Percentiles rank a stretch among this genome's conserved stretches.
These are phyloP conservation scores for Sarocladiaceae sp. DNA, from an alignment of 2,329 filamentous ascomycete genomes.

Conservation along the genomic window DNA sequence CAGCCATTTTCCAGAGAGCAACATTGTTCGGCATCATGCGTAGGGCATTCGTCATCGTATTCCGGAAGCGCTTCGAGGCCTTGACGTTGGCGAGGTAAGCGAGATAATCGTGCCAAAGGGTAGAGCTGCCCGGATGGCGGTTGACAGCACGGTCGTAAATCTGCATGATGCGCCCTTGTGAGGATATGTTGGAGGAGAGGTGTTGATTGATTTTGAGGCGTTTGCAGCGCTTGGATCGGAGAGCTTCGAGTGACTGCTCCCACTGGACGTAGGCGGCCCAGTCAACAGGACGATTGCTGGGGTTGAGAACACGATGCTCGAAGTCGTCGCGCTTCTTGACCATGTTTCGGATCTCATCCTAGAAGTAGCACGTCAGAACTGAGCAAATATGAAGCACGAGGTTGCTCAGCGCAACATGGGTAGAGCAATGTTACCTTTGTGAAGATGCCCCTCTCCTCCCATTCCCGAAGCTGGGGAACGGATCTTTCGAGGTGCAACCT, in stretches of 20 bases:
- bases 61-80: constrained; percentile 60
- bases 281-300: constrained; percentile 68
- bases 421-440: constrained; percentile 54
- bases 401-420: constrained; percentile 11
- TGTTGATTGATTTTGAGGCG: constrained; percentile 65
- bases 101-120: constrained; percentile 86
- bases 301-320: constrained; percentile 82
- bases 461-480: constrained; percentile 86
- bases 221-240: constrained; percentile 77
- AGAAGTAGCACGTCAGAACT: background rate
- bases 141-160: constrained; percentile 81
- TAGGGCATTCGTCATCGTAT: constrained; percentile 61
- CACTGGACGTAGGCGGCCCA: constrained; percentile 77
- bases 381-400: background rate
- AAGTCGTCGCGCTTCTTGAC: constrained; percentile 87
- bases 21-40: constrained; percentile 79
- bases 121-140: constrained; percentile 75
- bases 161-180: constrained; percentile 78
- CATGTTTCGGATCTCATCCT: constrained; percentile 87
- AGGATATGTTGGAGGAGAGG: constrained; percentile 58
- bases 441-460: constrained; percentile 89
- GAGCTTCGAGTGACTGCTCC: constrained; percentile 63
- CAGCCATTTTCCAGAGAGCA: constrained; percentile 81
- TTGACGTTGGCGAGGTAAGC: constrained; percentile 67
- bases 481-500: constrained; percentile 91